These are phyloP conservation scores for Chytriomyces confervae DNA, from an alignment of 192 early-diverging fungal genomes.

Conservation along the genomic window DNA sequence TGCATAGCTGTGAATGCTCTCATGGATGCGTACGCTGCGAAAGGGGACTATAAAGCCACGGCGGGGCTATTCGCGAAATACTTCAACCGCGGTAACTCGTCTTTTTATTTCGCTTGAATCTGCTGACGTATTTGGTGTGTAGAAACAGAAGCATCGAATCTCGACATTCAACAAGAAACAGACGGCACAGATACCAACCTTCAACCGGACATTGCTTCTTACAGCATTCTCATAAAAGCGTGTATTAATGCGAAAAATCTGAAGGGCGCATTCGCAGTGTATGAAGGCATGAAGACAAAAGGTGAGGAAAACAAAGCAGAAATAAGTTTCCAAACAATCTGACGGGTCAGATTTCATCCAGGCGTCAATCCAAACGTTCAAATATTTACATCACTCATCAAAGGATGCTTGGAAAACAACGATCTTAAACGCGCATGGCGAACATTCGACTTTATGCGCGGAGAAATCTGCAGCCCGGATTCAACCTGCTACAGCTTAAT, in stretches of 20 bases:
- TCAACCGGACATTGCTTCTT: conserved; percentile 70
- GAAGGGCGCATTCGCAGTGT: conserved; percentile 76
- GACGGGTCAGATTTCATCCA: neutral
- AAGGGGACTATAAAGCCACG: conserved; percentile 64
- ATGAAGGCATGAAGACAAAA: conserved; percentile 75
- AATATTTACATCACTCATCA: conserved; percentile 83
- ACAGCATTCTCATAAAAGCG: conserved; percentile 74
- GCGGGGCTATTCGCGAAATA: conserved; percentile 66
- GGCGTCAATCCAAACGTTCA: conserved; percentile 50
- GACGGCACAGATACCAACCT: neutral
- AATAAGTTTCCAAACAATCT: conserved; percentile 45
- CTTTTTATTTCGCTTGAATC: neutral
- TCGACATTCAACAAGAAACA: too few relatives aligned
- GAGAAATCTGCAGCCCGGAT: conserved; percentile 77
- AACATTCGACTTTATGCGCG: conserved; percentile 86
- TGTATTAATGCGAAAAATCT: conserved; percentile 63
- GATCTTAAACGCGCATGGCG: conserved; percentile 85
- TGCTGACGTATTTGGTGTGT: neutral
- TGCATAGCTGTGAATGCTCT: conserved; percentile 75
- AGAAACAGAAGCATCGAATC: conserved; percentile 41
- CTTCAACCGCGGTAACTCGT: conserved; percentile 40
- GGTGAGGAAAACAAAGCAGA: conserved; percentile 19
- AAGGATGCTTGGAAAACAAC: conserved; percentile 74
- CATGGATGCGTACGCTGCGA: conserved; percentile 78
- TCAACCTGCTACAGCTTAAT: conserved; percentile 83